These are phyloP conservation scores for Aureococcus anophagefferens DNA, from an alignment of 108 stramenopile species.

Conservation along the genomic window DNA sequence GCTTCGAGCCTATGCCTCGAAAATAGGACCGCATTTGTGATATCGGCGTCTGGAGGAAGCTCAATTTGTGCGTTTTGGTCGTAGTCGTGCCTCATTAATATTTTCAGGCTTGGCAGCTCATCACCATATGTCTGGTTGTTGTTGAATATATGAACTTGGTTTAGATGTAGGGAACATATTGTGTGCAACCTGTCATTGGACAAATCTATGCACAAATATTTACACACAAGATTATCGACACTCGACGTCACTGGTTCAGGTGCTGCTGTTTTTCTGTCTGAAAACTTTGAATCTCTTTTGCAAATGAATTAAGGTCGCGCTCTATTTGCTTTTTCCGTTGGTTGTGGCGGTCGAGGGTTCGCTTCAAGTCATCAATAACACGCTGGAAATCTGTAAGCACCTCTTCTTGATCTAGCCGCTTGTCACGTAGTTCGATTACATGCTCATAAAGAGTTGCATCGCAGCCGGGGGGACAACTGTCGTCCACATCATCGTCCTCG, in stretches of 20 bases:
- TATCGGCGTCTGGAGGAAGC: neutral
- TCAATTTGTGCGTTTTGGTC: neutral
- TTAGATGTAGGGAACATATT: no score
- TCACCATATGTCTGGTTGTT: constrained; percentile 8
- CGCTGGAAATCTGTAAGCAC: constrained; percentile 34
- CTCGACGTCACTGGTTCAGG: constrained; percentile 30
- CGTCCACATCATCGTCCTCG: constrained; percentile 44
- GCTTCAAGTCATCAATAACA: constrained; percentile 39
- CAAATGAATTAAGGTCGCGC: constrained; percentile 38
- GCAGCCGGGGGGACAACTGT: constrained; percentile 48
- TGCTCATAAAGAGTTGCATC: constrained; percentile 39
- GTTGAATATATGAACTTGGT: no score
- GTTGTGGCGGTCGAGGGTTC: constrained; percentile 27
- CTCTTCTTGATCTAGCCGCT: constrained; percentile 50
- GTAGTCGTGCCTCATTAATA: neutral
- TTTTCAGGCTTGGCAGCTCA: constrained; percentile 4
- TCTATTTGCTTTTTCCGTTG: constrained; percentile 36
- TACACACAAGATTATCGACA: no score
- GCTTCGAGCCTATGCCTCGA: neutral
- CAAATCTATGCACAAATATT: no score
- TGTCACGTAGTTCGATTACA: constrained; percentile 51
- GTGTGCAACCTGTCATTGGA: neutral
- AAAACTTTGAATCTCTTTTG: constrained; percentile 42
- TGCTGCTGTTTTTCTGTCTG: constrained; percentile 51
- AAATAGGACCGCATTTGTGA: constrained; percentile 8